Evolutionary conservation across 1,284 basidiomycete genomes (phyloP).

Genomic region (Ceratobasidium sp.): DNA sequence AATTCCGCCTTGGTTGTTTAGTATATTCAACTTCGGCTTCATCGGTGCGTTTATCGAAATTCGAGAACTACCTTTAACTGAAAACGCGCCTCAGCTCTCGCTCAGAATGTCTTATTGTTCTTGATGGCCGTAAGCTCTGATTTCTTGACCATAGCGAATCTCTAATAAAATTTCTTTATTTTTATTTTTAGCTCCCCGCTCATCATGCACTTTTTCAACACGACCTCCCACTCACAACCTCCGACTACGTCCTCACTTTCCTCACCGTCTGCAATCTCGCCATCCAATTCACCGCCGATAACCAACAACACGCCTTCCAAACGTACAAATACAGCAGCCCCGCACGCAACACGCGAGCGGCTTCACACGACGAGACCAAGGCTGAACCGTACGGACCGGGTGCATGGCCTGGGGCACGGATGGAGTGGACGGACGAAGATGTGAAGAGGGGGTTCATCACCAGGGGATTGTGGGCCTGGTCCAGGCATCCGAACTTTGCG

Average conservation of each 20-base stretch:
- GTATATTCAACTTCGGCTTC: constrained; percentile 84
- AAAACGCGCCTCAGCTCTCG: constrained; percentile 64
- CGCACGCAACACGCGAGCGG: background rate
- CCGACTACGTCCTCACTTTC: constrained; percentile 76
- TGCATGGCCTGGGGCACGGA: constrained; percentile 75
- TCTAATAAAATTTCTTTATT: too few relatives aligned
- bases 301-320: constrained; percentile 80
- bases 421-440: constrained; percentile 75
- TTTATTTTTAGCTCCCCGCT: constrained; percentile 61
- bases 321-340: constrained; percentile 75
- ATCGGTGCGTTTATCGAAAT: constrained; percentile 65
- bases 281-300: constrained; percentile 86
- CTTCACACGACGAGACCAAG: background rate
- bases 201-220: constrained; percentile 59
- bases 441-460: constrained; percentile 87
- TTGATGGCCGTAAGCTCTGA: constrained; percentile 68
- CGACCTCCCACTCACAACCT: constrained; percentile 62
- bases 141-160: constrained; percentile 49
- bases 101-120: constrained; percentile 85
- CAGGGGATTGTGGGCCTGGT: constrained; percentile 86
- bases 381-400: constrained; percentile 50
- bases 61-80: background rate
- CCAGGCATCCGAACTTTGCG: constrained; percentile 90
- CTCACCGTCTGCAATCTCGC: constrained; percentile 72
- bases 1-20: constrained; percentile 78